A percentile compares a stretch with the other conserved stretches of the same genome.
phyloP scores from a whole-genome alignment of 2,329 filamentous ascomycete genomes.

The Fusarium nematophilum region DNA sequence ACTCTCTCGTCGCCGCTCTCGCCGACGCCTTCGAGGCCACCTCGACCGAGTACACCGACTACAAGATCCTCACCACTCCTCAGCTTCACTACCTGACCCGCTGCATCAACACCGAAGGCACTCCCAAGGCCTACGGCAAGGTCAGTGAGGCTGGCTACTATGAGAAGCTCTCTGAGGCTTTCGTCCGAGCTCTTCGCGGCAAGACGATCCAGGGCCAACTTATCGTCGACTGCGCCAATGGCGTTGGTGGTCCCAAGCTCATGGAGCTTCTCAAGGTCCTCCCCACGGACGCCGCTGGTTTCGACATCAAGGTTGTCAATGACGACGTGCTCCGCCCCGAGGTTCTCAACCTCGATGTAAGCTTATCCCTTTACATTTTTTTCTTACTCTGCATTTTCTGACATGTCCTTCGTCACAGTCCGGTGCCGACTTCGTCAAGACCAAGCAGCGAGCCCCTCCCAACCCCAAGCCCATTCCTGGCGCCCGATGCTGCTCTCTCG shows the following conservation, averaged over 20 bases:
- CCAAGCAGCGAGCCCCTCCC: conserved; percentile 89
- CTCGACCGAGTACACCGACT: conserved; percentile 81
- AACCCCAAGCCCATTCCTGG: conserved; percentile 80
- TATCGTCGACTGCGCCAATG: conserved; percentile 95
- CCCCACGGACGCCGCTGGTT: conserved; percentile 73
- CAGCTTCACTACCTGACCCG: conserved; percentile 97
- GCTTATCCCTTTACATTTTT: conserved; percentile 40
- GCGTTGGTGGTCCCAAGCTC: conserved; percentile 93
- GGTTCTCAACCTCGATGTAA: conserved; percentile 86
- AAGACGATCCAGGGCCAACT: conserved; percentile 79
- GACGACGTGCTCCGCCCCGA: conserved; percentile 93
- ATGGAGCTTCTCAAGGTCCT: conserved; percentile 86
- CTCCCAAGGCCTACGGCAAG: conserved; percentile 87
- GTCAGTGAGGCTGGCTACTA: conserved; percentile 94
- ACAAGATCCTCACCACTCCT: conserved; percentile 93
- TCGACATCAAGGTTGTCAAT: conserved; percentile 90
- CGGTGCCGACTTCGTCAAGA: conserved; percentile 98
- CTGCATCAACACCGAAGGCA: conserved; percentile 92
- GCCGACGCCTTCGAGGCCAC: conserved; percentile 83
- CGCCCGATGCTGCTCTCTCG: conserved; percentile 88
- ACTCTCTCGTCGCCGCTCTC: conserved; percentile 82
- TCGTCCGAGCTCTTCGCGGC: conserved; percentile 83
- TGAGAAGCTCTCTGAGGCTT: conserved; percentile 87
- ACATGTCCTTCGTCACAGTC: conserved; percentile 64
- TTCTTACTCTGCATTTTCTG: conserved; percentile 5